These are phyloP conservation scores for Pleurozium schreberi DNA, from an alignment of 225 moss, liverwort and hornwort species.

Conservation along the genomic window DNA sequence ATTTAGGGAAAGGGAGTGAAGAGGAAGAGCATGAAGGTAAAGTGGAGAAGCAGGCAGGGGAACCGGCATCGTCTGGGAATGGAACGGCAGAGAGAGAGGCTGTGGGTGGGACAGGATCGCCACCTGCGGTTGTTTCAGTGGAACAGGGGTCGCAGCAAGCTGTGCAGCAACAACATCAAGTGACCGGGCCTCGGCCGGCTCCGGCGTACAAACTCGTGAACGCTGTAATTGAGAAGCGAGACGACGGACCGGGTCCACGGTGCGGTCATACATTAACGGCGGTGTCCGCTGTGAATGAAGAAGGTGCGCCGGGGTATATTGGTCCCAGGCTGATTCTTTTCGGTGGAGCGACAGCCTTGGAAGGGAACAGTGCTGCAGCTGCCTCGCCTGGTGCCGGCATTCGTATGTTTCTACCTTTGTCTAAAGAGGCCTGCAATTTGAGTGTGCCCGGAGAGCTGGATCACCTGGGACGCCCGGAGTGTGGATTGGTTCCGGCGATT, in stretches of 20 bases:
- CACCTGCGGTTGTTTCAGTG: background rate
- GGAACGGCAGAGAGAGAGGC: background rate
- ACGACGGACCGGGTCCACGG: conserved; percentile 81
- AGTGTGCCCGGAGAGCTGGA: background rate
- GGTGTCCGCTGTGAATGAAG: conserved; percentile 74
- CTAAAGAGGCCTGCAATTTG: background rate
- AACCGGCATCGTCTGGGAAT: background rate
- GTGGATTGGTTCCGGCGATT: background rate
- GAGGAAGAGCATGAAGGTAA: background rate
- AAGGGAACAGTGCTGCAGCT: conserved; percentile 57
- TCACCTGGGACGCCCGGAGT: background rate
- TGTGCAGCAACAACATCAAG: background rate
- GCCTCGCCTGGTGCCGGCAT: conserved; percentile 74
- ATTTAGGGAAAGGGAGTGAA: background rate
- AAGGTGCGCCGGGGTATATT: conserved; percentile 62
- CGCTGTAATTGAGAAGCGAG: conserved; percentile 64
- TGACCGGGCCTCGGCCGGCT: background rate
- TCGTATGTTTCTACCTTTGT: conserved; percentile 32
- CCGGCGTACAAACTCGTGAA: conserved; percentile 30
- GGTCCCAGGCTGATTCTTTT: conserved; percentile 80
- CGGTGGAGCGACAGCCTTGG: conserved; percentile 83
- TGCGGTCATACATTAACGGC: conserved; percentile 22
- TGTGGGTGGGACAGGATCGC: background rate
- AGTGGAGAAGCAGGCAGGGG: background rate
- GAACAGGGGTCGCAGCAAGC: background rate